phyloP scores from a whole-genome alignment of 2,329 filamentous ascomycete species.

The Penicillium corylophilum region DNA sequence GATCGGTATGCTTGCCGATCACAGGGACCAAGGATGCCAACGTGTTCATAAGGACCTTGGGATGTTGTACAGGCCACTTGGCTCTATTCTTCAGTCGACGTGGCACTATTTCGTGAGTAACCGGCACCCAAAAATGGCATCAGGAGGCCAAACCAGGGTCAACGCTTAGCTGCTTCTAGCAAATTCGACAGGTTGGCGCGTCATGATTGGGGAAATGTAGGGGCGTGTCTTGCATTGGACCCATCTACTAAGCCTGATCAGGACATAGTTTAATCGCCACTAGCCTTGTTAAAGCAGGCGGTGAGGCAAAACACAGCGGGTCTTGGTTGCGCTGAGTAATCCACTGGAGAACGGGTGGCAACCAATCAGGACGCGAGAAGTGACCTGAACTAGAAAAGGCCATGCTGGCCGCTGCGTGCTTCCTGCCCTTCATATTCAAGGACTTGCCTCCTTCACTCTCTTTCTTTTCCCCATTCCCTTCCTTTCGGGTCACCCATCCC shows the following conservation, averaged over 20 bases:
- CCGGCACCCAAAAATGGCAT: not conserved
- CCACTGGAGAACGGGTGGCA: not conserved
- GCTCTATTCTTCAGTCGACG: slow-evolving; percentile 1
- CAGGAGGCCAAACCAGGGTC: slow-evolving; percentile 2
- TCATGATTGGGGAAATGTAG: slow-evolving; percentile 13
- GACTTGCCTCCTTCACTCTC: slow-evolving; percentile 21
- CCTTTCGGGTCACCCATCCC: slow-evolving; percentile 18
- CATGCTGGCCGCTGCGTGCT: slow-evolving; percentile 42
- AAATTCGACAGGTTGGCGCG: slow-evolving; percentile 30
- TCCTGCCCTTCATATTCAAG: slow-evolving; percentile 34
- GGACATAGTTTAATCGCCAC: not conserved
- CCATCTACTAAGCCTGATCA: slow-evolving; percentile 1
- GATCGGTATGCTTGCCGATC: slow-evolving; percentile 4
- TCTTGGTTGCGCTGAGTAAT: slow-evolving; percentile 29
- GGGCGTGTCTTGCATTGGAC: slow-evolving; percentile 4
- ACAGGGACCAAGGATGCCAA: not conserved
- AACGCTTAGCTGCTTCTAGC: slow-evolving; percentile 27
- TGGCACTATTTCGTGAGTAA: not conserved
- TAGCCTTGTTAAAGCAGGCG: slow-evolving; percentile 12
- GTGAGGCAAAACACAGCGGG: slow-evolving; percentile 12
- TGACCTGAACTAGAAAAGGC: slow-evolving; percentile 47
- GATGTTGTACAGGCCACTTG: slow-evolving; percentile 10
- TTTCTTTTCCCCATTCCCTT: slow-evolving; percentile 22
- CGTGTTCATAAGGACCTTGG: not conserved
- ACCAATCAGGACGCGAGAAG: slow-evolving; percentile 41